Percentiles rank a stretch among this genome's conserved stretches.
These are phyloP conservation scores for Mycena galericulata DNA, from an alignment of 768 basidiomycete species.

Conservation along the genomic window DNA sequence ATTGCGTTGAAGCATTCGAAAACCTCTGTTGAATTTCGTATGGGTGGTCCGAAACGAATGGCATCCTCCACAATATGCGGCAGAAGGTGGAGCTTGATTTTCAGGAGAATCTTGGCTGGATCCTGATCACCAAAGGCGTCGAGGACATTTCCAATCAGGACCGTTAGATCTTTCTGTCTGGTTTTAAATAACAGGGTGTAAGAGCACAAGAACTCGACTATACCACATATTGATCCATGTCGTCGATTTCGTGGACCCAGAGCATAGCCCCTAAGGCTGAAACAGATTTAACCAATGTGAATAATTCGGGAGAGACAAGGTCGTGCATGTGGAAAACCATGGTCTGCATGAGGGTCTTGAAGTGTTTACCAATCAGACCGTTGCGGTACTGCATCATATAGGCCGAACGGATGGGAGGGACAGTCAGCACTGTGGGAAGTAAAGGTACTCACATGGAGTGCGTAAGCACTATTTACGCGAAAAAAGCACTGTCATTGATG, in stretches of 20 bases:
- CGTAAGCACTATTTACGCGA: too few relatives aligned
- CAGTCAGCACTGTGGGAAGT: too few relatives aligned
- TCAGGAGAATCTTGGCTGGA: slow-evolving; percentile 31
- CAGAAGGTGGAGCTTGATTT: slow-evolving; percentile 38
- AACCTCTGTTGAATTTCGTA: slow-evolving; percentile 27
- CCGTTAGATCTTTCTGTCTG: slow-evolving; percentile 10
- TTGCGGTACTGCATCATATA: slow-evolving; percentile 60
- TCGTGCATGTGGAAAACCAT: slow-evolving; percentile 52
- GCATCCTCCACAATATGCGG: slow-evolving; percentile 29
- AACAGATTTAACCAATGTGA: slow-evolving; percentile 45
- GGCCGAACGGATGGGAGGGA: slow-evolving; percentile 49
- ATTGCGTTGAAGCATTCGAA: slow-evolving; percentile 47
- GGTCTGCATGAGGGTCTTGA: slow-evolving; percentile 54
- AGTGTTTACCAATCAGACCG: slow-evolving; percentile 55
- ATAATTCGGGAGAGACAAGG: slow-evolving; percentile 39
- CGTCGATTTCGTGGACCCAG: slow-evolving; percentile 55
- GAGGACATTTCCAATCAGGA: slow-evolving; percentile 32
- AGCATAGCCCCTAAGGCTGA: slow-evolving; percentile 51
- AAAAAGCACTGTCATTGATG: too few relatives aligned
- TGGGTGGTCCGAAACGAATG: slow-evolving; percentile 24
- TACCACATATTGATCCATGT: slow-evolving; percentile 51
- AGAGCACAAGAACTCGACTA: neutral
- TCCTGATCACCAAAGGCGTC: slow-evolving; percentile 32
- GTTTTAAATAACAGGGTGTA: too few relatives aligned
- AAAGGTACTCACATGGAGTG: too few relatives aligned